Conservation (phyloP, 441 rosid genomes). For the Adansonia rubrostipa region DNA sequence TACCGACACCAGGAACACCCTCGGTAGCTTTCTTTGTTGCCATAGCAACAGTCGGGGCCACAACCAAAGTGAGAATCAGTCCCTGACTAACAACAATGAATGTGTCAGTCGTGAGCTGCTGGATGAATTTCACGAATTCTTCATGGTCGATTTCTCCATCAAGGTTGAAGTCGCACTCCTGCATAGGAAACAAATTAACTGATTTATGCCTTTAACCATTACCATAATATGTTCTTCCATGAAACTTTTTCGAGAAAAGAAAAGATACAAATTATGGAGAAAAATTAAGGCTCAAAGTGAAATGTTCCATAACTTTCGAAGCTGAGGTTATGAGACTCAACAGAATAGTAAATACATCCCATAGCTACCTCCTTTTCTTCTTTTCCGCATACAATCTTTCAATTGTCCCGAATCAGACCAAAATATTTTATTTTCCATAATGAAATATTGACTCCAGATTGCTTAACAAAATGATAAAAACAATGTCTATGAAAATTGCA, state of each 20-base stretch:
- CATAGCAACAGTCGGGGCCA: slow-evolving; percentile 85
- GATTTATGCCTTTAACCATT: background rate
- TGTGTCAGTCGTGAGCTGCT: slow-evolving; percentile 62
- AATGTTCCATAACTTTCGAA: background rate
- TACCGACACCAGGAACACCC: slow-evolving; percentile 84
- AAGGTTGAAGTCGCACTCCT: slow-evolving; percentile 75
- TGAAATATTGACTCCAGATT: background rate
- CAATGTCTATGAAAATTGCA: background rate
- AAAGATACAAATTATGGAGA: background rate
- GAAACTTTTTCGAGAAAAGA: background rate
- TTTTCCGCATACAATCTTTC: background rate
- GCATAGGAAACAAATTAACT: slow-evolving; percentile 20
- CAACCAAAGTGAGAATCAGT: slow-evolving; percentile 68
- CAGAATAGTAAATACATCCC: background rate
- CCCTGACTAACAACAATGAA: slow-evolving; percentile 73
- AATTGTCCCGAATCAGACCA: background rate
- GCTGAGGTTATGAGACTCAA: background rate
- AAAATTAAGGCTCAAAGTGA: background rate
- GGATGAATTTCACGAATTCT: slow-evolving; percentile 75
- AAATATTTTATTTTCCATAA: background rate
- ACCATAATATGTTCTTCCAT: background rate
- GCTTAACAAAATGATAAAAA: background rate
- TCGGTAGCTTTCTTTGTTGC: slow-evolving; percentile 84
- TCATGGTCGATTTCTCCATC: slow-evolving; percentile 78
- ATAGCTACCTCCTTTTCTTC: background rate